Base-by-base conservation (phyloP, 306 rosid species). In the Gleditsia sinensis region DNA sequence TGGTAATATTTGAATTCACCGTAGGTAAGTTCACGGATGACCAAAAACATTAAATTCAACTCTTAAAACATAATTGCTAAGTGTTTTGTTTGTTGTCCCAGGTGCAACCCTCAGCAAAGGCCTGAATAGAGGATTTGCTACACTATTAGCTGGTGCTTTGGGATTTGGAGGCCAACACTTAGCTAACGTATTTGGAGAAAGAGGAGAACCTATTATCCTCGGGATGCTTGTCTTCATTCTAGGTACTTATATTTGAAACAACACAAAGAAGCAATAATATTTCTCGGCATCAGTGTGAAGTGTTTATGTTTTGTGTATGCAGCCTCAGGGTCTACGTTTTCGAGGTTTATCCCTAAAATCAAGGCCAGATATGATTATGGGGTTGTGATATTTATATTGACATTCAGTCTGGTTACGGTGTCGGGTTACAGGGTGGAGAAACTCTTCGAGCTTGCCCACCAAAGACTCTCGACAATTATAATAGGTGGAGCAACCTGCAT, bases 351-450 rank as follows among this genome's bases (percentile, higher is more conserved):
- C 46, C 97, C 98, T 0, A 72, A 67, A 81, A 90, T 94, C 24
- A 94, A 92, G 56, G 89, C 89, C 25, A 85, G 93, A 75, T 92
- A 90, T 80, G 98, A 94, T 33, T 94, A 94, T 61, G 98, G 98
- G 12, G 76, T 92, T 57, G 7, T 87, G 87, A 78, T 94, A 80
- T 94, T 94, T 74, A 94, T 94, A 57, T 49, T 94, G 55, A 94
- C 98, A 50, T 94, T 94, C 55, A 87, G 97, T 67, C 62, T 94
- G 88, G 94, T 94, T 0, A 5, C 95, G 2, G 86, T 94, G 1
- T 90, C 98, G 2, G 97, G 92, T 0, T 90, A 78, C 56, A 86
- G 89, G 13, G 81, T 87, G 0, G 93, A 85, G 2, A 54, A 82
- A 48, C 63, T 88, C 43, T 55, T 88, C 2, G 69, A 69, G 48